These are phyloP conservation scores for Verruconis gallopava DNA, from an alignment of 2,329 filamentous ascomycete species.

Conservation along the genomic window DNA sequence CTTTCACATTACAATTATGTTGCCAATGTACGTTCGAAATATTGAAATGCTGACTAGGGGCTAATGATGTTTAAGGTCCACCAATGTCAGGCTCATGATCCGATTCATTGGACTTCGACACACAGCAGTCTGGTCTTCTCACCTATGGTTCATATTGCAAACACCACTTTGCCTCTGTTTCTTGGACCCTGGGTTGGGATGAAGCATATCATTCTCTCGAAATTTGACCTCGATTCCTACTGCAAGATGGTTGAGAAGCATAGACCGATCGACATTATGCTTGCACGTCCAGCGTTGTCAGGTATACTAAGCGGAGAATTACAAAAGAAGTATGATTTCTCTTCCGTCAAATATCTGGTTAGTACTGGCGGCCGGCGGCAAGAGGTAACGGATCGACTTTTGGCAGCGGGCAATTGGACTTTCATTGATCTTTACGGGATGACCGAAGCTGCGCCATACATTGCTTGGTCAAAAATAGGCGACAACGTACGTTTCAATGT, in stretches of 20 bases:
- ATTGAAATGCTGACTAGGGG: not conserved
- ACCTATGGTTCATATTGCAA: conserved; percentile 33
- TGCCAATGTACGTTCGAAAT: conserved; percentile 41
- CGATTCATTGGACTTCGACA: not conserved
- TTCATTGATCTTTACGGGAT: conserved; percentile 34
- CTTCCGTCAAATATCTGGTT: conserved; percentile 24
- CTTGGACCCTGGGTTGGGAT: conserved; percentile 32
- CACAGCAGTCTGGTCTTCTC: conserved; percentile 11
- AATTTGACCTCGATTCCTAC: conserved; percentile 25
- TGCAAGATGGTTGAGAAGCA: conserved; percentile 23
- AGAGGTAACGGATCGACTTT: conserved; percentile 21
- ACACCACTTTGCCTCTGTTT: conserved; percentile 33
- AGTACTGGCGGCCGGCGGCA: conserved; percentile 25
- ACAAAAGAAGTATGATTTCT: conserved; percentile 26
- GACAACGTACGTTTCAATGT: no score
- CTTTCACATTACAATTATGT: conserved; percentile 68
- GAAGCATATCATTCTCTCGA: conserved; percentile 32
- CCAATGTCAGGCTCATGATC: not conserved
- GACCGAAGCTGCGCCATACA: conserved; percentile 33
- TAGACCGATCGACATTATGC: conserved; percentile 27
- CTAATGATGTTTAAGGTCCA: not conserved
- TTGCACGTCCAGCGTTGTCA: conserved; percentile 27
- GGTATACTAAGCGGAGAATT: conserved; percentile 26
- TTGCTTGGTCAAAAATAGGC: conserved; percentile 27
- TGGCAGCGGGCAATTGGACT: conserved; percentile 24